A percentile compares a stretch with the other conserved stretches of the same genome.
Conservation (phyloP, 495 filamentous ascomycete genomes). For the Neurospora cerealis region DNA sequence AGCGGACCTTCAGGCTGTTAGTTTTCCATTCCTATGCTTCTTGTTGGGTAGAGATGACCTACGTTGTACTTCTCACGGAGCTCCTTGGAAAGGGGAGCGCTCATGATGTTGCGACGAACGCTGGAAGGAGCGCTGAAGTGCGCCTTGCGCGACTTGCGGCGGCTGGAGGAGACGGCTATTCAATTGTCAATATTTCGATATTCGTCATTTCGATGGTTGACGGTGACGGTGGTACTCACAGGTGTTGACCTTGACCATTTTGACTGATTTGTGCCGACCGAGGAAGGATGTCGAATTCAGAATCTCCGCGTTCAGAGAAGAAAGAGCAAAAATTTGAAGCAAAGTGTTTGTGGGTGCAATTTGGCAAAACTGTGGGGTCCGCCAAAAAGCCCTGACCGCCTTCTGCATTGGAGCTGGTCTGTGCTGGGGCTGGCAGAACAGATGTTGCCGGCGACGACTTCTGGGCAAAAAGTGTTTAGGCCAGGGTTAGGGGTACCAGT, state of each 20-base stretch:
- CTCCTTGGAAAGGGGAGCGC: constrained; percentile 88
- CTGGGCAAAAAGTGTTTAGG: neutral
- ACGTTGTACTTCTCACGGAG: constrained; percentile 93
- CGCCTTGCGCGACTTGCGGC: constrained; percentile 94
- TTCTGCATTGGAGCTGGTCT: neutral
- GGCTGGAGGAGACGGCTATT: constrained; percentile 47
- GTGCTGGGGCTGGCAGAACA: neutral
- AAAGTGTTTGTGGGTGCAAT: neutral
- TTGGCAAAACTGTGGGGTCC: neutral
- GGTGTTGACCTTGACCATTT: constrained; percentile 26
- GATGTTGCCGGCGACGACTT: neutral
- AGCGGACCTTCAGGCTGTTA: constrained; percentile 59
- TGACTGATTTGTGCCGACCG: constrained; percentile 22
- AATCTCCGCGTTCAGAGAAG: neutral
- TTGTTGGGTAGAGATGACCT: constrained; percentile 24
- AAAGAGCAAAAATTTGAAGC: neutral
- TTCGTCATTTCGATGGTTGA: neutral
- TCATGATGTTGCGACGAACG: constrained; percentile 88
- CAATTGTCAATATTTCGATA: constrained; percentile 1
- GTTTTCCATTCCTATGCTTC: neutral
- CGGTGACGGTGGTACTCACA: constrained; percentile 10
- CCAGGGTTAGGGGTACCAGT: neutral
- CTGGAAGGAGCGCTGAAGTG: constrained; percentile 90
- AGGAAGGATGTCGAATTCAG: constrained; percentile 8
- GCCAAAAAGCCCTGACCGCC: neutral